These are phyloP conservation scores for Colletotrichum sp. DNA, from an alignment of 2,329 filamentous ascomycete species.

Conservation along the genomic window DNA sequence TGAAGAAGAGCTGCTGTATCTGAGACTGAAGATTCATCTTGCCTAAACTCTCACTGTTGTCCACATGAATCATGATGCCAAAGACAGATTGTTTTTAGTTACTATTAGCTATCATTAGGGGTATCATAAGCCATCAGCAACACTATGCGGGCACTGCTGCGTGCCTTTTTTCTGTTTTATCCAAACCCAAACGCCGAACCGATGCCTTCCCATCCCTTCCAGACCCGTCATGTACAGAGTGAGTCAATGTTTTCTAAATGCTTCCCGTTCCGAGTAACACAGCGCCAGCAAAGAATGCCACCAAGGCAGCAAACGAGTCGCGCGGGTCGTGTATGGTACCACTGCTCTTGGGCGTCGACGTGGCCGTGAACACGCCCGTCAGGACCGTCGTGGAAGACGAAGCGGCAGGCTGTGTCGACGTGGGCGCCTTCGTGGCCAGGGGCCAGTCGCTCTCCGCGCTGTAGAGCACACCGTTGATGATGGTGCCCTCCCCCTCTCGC, in stretches of 20 bases:
- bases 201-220: neutral
- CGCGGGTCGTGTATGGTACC: neutral
- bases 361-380: slow-evolving; percentile 40
- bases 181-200: neutral
- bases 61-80: neutral
- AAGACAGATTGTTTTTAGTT: neutral
- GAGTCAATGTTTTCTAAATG: neutral
- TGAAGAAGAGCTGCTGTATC: neutral
- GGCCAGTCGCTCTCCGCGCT: slow-evolving; percentile 45
- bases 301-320: slow-evolving; percentile 19
- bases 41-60: accelerated
- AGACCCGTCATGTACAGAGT: neutral
- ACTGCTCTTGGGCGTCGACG: slow-evolving; percentile 31
- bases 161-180: neutral
- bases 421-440: slow-evolving; percentile 30
- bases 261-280: neutral
- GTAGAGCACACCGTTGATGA: slow-evolving; percentile 66
- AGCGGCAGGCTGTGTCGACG: slow-evolving; percentile 24
- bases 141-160: neutral
- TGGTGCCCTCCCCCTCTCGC: slow-evolving; percentile 52
- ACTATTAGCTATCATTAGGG: neutral
- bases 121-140: neutral
- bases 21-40: too few species aligned
- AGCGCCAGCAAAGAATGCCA: slow-evolving; percentile 25
- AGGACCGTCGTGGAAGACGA: slow-evolving; percentile 24